These are phyloP conservation scores for Diaporthe sp. DNA, from an alignment of 2,329 filamentous ascomycete genomes.

Conservation along the genomic window DNA sequence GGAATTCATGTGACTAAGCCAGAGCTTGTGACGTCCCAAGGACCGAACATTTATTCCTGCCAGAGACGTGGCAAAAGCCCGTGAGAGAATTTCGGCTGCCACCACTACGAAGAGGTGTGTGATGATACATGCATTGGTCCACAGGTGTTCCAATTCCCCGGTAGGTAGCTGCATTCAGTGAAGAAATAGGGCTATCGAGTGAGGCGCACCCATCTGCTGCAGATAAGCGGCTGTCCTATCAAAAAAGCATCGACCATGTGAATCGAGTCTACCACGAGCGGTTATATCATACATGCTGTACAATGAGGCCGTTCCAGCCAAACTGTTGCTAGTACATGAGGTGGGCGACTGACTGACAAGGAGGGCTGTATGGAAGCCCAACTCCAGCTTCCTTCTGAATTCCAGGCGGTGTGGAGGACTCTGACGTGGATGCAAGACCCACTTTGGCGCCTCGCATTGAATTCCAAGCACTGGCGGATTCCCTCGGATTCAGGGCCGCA, in stretches of 20 bases:
- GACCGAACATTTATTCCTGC: neutral
- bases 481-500: slow-evolving; percentile 12
- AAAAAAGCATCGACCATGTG: neutral
- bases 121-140: neutral
- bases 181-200: neutral
- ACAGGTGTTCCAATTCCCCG: neutral
- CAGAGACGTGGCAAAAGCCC: neutral
- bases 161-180: neutral
- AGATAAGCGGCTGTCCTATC: neutral
- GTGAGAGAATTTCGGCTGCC: too few relatives aligned
- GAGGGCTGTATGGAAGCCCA: slow-evolving; percentile 13
- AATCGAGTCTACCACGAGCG: neutral
- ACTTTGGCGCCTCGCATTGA: slow-evolving; percentile 24
- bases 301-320: neutral
- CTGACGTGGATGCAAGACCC: slow-evolving; percentile 25
- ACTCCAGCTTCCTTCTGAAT: slow-evolving; percentile 13
- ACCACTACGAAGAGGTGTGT: neutral
- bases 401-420: slow-evolving; percentile 24
- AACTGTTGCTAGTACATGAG: neutral
- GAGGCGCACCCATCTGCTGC: neutral
- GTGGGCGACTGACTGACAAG: neutral
- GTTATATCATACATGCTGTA: neutral
- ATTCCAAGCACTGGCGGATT: neutral
- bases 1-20: neutral
- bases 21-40: too few relatives aligned